Conservation (phyloP, 371 early-diverging fungal species). For the Mortierella sp. region DNA sequence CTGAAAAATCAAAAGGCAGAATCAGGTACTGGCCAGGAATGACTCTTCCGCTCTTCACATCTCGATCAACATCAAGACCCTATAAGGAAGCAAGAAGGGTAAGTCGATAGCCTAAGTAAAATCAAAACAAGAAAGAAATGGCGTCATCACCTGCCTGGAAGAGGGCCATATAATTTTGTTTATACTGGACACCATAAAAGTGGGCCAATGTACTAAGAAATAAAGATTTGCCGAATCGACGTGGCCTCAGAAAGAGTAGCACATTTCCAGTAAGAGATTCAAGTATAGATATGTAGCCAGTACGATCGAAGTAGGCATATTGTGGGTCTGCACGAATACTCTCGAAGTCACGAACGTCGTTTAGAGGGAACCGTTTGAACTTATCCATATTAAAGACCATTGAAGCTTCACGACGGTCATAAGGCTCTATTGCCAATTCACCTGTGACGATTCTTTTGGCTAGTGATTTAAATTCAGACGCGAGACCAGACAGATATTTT, state of each 20-base stretch:
- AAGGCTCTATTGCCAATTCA: not conserved
- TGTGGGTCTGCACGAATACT: constrained; percentile 15
- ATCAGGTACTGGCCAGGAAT: constrained; percentile 36
- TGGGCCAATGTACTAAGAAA: constrained; percentile 41
- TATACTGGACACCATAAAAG: constrained; percentile 45
- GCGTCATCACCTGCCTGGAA: constrained; percentile 12
- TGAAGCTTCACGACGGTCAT: not conserved
- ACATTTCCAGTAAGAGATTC: constrained; percentile 19
- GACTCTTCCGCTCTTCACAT: not conserved
- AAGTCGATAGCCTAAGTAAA: not conserved
- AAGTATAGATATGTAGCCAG: constrained; percentile 32
- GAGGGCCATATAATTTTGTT: constrained; percentile 14
- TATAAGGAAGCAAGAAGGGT: not conserved
- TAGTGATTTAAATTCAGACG: too few species aligned
- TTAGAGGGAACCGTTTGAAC: constrained; percentile 4
- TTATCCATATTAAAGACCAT: not conserved
- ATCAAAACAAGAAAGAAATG: not conserved
- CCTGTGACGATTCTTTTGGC: not conserved
- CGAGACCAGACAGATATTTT: too few species aligned
- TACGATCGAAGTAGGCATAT: constrained; percentile 41
- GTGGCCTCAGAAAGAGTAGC: constrained; percentile 38
- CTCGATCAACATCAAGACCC: not conserved
- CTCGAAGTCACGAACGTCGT: constrained; percentile 25
- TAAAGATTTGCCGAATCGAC: constrained; percentile 46
- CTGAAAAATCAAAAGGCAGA: constrained; percentile 35